These are phyloP conservation scores for Bipolaris cookei DNA, from an alignment of 2,329 filamentous ascomycete genomes.

Conservation along the genomic window DNA sequence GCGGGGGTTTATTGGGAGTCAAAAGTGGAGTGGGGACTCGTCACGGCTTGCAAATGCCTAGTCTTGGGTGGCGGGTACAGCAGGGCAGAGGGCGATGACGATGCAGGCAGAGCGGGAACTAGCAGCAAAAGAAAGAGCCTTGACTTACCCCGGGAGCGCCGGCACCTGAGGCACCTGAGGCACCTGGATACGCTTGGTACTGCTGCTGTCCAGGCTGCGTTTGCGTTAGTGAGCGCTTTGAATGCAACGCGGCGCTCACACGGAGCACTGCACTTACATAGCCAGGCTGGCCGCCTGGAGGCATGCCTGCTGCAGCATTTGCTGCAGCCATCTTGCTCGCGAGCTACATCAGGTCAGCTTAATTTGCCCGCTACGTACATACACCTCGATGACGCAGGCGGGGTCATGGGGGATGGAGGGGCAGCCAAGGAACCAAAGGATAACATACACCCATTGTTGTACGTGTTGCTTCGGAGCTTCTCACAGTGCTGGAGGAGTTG, in stretches of 20 bases:
- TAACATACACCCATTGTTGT: constrained; percentile 31
- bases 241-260: too few relatives aligned
- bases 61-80: constrained; percentile 31
- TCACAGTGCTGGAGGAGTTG: background rate
- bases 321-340: constrained; percentile 57
- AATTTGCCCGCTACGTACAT: background rate
- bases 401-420: constrained; percentile 33
- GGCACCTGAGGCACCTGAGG: constrained; percentile 51
- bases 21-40: constrained; percentile 32
- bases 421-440: constrained; percentile 14
- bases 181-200: constrained; percentile 65
- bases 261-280: constrained; percentile 58
- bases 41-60: constrained; percentile 25
- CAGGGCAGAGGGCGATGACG: constrained; percentile 35
- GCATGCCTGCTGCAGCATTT: constrained; percentile 43
- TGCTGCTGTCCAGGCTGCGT: constrained; percentile 54
- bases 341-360: constrained; percentile 48
- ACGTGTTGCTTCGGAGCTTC: background rate
- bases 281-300: constrained; percentile 51
- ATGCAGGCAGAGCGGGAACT: constrained; percentile 39
- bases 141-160: constrained; percentile 45
- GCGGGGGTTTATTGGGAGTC: constrained; percentile 33
- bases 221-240: constrained; percentile 31
- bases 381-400: constrained; percentile 22
- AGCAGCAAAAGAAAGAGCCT: constrained; percentile 31